Evolutionary conservation across 345 rosid species (phyloP).

Genomic region (Eucalyptus cloeziana): DNA sequence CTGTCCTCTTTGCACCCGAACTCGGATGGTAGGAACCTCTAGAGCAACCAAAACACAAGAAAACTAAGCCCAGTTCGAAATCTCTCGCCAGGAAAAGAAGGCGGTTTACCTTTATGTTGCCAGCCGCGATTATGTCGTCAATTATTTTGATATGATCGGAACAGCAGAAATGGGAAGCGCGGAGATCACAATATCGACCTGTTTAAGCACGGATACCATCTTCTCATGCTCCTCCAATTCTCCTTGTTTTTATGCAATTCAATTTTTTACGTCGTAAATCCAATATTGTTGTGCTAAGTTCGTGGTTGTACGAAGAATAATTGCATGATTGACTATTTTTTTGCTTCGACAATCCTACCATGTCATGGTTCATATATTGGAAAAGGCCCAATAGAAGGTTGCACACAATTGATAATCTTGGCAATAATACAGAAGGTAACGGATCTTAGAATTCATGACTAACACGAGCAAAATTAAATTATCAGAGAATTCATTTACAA

Average conservation of each 20-base stretch:
- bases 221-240: conserved; percentile 25
- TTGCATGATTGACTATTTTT: neutral
- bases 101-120: neutral
- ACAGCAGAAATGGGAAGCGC: neutral
- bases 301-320: neutral
- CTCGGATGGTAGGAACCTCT: conserved; percentile 41
- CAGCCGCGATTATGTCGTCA: neutral
- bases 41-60: neutral
- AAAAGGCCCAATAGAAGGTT: neutral
- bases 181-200: conserved; percentile 33
- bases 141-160: neutral
- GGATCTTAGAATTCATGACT: too few species aligned
- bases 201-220: conserved; percentile 2
- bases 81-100: too few species aligned
- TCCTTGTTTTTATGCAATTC: conserved; percentile 7
- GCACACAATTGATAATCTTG: too few species aligned
- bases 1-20: conserved; percentile 30
- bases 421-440: too few species aligned
- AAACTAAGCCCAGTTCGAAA: too few species aligned
- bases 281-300: neutral
- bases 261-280: neutral
- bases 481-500: too few species aligned
- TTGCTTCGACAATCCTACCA: neutral
- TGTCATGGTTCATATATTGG: neutral
- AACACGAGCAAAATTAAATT: too few species aligned